Evolutionary conservation across 2,329 filamentous ascomycete species (phyloP).

Genomic region (Periconia sp.): DNA sequence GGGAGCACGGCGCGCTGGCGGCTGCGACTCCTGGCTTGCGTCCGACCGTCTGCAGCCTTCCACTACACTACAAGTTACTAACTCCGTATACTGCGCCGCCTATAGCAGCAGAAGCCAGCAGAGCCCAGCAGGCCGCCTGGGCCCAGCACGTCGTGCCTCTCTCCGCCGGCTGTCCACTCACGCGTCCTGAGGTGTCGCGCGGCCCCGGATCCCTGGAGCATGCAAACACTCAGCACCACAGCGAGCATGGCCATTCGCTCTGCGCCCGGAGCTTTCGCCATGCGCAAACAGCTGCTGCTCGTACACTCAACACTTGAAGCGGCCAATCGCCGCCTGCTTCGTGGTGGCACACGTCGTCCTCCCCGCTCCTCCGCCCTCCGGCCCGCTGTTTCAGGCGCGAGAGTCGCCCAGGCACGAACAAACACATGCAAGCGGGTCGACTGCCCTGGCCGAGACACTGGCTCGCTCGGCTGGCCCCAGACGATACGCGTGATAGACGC

Average conservation of each 20-base stretch:
- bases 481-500: constrained; percentile 8
- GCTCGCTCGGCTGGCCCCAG: constrained; percentile 1
- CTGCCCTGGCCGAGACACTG: neutral
- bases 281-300: neutral
- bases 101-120: neutral
- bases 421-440: constrained; percentile 1
- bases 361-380: constrained; percentile 25
- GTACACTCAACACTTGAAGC: constrained; percentile 9
- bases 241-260: constrained; percentile 7
- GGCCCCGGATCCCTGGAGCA: constrained; percentile 3
- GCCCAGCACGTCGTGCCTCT: constrained; percentile 1
- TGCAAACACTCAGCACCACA: constrained; percentile 1
- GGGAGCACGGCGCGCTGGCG: constrained; percentile 15
- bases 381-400: constrained; percentile 33
- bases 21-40: constrained; percentile 4
- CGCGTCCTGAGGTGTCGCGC: constrained; percentile 1
- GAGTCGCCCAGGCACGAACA: constrained; percentile 20
- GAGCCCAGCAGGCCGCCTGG: neutral
- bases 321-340: constrained; percentile 21
- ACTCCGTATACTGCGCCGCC: constrained; percentile 3
- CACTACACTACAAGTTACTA: neutral
- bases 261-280: constrained; percentile 3
- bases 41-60: constrained; percentile 9
- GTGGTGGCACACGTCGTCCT: constrained; percentile 20
- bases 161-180: constrained; percentile 9